Evolutionary conservation across 1,284 basidiomycete genomes (phyloP).

Genomic region (Cutaneotrichosporon dermatis): DNA sequence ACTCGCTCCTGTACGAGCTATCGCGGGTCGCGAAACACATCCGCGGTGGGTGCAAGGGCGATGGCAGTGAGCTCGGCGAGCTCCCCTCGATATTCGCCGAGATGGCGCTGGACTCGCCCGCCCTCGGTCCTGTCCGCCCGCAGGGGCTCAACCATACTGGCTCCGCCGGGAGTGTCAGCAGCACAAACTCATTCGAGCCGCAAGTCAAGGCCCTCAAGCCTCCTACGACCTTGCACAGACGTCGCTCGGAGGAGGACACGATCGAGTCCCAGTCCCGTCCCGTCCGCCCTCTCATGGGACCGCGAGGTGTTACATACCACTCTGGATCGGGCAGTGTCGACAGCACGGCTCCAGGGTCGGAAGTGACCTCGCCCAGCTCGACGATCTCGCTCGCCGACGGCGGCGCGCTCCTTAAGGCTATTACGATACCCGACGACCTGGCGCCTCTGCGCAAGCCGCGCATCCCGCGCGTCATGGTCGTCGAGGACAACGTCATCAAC

Average conservation of each 20-base stretch:
- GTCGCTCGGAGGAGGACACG: constrained; percentile 3
- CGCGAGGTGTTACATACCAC: constrained; percentile 1
- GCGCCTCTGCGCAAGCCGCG: constrained; percentile 19
- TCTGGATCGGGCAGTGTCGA: background rate
- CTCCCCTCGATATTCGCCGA: background rate
- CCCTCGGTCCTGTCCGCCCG: no score
- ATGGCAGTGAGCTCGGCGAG: background rate
- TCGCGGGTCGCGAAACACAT: constrained; percentile 26
- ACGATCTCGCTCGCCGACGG: constrained; percentile 52
- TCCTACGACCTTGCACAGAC: background rate
- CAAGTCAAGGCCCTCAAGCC: constrained; percentile 2
- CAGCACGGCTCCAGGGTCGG: background rate
- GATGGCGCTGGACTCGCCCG: background rate
- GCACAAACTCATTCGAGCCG: background rate
- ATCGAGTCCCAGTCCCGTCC: background rate
- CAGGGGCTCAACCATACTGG: no score
- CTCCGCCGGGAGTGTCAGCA: background rate
- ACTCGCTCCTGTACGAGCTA: constrained; percentile 64
- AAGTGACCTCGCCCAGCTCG: constrained; percentile 17
- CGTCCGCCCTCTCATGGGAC: background rate
- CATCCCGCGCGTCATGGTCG: constrained; percentile 60
- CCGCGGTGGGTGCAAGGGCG: background rate
- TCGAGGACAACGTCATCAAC: constrained; percentile 71
- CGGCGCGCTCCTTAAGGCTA: constrained; percentile 52
- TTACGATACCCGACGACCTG: constrained; percentile 42